Base-by-base conservation (phyloP, 2,329 filamentous ascomycete species). In the Pseudogymnoascus sp. region DNA sequence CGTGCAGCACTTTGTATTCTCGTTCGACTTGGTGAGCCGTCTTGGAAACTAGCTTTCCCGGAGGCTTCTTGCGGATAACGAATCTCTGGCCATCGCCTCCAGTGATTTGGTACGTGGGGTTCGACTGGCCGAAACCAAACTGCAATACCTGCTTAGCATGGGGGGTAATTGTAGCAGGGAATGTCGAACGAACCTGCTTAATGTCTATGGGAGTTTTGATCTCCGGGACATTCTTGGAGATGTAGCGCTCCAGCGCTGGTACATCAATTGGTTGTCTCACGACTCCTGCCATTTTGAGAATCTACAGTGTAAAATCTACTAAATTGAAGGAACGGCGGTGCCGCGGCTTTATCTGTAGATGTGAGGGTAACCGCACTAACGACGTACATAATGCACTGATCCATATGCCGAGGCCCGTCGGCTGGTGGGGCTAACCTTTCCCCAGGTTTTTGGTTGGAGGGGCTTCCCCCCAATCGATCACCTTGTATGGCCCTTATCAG, bases 101-200 rank as follows among this genome's bases (percentile, higher is more conserved):
- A 13, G 87, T 96, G 71, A 97, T 81, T 71, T 93, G 90, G 77
- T 97, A 99, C 2, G 94, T 99, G 48, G 94, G 94, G 74, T 97
- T 99, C 63, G 91, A 96, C 77, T 97, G 94, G 64, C 94, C 94
- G 74, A 95, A 97, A 70, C 92, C 91, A 73, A 97, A 99, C 90
- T 97, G 36, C 31, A 36, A 42, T 27, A 31, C 27, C 3, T 29
- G 48, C 8, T 59, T 25, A 62, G 60, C 29, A 60, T 18, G 58
- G 29, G 61, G 45, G 58, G 42, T 21, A n/a, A 55, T 59, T 61
- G 12, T 33, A 40, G 29, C 13, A 5, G 29, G 4, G 21, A 27
- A 27, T 31, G 18, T 21, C 60, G 65, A 13, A 71, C 75, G 63
- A 77, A 92, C 92, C 84, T 97, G 93, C 78, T 96, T 95, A 67